Evolutionary conservation across 805 yeast genomes (phyloP), one percentile per base, ranked within the genome.

Genomic region (Yarrowia hollandica): DNA sequence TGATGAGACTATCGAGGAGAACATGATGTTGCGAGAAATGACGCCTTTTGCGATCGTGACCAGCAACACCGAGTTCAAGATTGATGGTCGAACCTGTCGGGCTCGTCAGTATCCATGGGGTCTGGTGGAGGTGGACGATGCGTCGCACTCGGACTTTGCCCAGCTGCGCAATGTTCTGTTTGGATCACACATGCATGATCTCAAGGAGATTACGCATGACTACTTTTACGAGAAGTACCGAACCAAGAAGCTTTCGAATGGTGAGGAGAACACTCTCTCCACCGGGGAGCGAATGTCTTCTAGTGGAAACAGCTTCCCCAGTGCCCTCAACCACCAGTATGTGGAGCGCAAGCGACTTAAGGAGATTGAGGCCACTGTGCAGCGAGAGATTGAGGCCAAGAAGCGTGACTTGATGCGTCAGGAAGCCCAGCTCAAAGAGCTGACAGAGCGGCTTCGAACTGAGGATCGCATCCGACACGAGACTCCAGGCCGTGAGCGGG

Each of bases 151-250:
- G 56, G 80, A 69, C 65, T 68, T 66, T 61, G 62, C 60, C 39
- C 66, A 80, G 15, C 74, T 88, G 66, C 83, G 85, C 63, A 79
- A 85, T 48, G 92, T 87, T 2, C 70, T 88, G 37, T 81, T 88
- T 67, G 95, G 95, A 6, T 81, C 91, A n/a, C 96, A 89, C 69
- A 60, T 72, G 35, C 70, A 69, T 23, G 75, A 72, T 31, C 65
- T 72, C 67, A 85, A 86, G 72, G 96, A 88, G 68, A 77, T 86
- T 62, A 87, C 95, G 18, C 91, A 86, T 65, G 88, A 85, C 66
- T 78, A 84, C 70, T 74, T 88, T 55, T 72, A 72, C 60, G 75
- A 72, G 61, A 64, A 64, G 34, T 72, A 72, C 62, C 67, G 96
- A 74, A 85, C 94, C 18, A 91, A 86, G 68, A 79, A 86, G 66